These are phyloP conservation scores for Sequoiadendron giganteum DNA, from an alignment of 75 land plant species.

Conservation along the genomic window DNA sequence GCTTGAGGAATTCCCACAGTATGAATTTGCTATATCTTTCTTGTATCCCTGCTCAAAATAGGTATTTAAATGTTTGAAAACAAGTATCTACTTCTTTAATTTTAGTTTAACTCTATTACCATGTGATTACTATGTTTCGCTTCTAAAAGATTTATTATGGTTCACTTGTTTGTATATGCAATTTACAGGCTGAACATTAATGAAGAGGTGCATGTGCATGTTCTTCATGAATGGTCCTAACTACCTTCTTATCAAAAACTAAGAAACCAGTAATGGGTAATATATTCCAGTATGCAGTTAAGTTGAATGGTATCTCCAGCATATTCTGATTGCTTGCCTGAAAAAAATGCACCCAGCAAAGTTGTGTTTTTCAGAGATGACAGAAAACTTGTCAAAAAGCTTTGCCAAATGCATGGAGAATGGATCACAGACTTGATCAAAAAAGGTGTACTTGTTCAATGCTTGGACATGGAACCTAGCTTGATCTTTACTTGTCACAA, in stretches of 20 bases:
- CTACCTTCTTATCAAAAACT: conserved; percentile 19
- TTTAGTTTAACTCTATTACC: no score
- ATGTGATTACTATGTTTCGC: no score
- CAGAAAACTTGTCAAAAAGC: neutral
- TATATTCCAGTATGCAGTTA: conserved; percentile 42
- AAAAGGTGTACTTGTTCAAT: neutral
- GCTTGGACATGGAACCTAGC: conserved; percentile 34
- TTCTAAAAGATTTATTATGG: no score
- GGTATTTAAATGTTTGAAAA: no score
- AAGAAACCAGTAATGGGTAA: conserved; percentile 35
- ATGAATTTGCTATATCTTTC: no score
- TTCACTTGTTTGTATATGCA: no score
- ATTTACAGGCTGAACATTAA: no score
- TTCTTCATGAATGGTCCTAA: conserved; percentile 17
- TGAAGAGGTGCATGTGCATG: no score
- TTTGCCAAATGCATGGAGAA: neutral
- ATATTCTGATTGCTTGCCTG: conserved; percentile 28
- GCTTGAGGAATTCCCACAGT: no score
- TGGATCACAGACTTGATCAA: conserved; percentile 29
- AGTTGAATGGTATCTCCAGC: conserved; percentile 37
- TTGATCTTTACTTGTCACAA: conserved; percentile 33
- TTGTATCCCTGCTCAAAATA: no score
- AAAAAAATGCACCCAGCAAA: conserved; percentile 9
- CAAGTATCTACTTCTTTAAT: no score
- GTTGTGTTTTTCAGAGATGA: neutral